phyloP scores from a whole-genome alignment of 805 yeast genomes.

The Yarrowia sp. region DNA sequence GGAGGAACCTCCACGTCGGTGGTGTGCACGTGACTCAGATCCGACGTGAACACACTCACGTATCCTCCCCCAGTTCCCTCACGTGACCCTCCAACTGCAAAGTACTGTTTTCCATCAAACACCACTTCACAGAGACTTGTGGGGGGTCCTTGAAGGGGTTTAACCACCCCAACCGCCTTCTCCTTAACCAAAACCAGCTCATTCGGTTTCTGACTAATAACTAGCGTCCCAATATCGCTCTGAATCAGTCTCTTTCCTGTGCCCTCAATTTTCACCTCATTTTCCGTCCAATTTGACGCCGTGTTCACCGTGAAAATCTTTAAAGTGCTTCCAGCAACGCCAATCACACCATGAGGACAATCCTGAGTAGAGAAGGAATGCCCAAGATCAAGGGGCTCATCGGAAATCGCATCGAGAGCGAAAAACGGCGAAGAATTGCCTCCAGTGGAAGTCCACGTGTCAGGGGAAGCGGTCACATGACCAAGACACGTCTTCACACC shows the following conservation, averaged over 20 bases:
- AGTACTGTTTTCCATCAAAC: conserved; percentile 39
- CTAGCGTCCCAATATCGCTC: not conserved
- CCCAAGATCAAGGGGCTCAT: conserved; percentile 52
- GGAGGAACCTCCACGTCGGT: conserved; percentile 62
- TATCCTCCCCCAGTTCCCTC: not conserved
- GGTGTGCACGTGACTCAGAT: conserved; percentile 61
- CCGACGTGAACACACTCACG: conserved; percentile 3
- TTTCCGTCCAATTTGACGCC: conserved; percentile 2
- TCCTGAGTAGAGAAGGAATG: conserved; percentile 69
- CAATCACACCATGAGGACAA: conserved; percentile 65
- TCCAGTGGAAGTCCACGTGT: not conserved
- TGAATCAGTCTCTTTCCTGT: not conserved
- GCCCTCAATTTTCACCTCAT: not conserved
- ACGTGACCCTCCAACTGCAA: conserved; percentile 43
- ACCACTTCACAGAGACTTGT: not conserved
- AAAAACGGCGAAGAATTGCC: conserved; percentile 35
- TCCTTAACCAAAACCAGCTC: not conserved
- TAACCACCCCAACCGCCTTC: not conserved
- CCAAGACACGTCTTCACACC: conserved; percentile 21
- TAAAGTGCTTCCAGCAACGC: conserved; percentile 60
- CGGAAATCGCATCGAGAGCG: conserved; percentile 6
- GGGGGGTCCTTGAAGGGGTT: not conserved
- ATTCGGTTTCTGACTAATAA: not conserved
- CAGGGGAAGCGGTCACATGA: not conserved
- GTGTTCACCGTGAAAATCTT: conserved; percentile 55